Conservation (phyloP, 1,284 basidiomycete species). For the Cutaneotrichosporon cutaneum region DNA sequence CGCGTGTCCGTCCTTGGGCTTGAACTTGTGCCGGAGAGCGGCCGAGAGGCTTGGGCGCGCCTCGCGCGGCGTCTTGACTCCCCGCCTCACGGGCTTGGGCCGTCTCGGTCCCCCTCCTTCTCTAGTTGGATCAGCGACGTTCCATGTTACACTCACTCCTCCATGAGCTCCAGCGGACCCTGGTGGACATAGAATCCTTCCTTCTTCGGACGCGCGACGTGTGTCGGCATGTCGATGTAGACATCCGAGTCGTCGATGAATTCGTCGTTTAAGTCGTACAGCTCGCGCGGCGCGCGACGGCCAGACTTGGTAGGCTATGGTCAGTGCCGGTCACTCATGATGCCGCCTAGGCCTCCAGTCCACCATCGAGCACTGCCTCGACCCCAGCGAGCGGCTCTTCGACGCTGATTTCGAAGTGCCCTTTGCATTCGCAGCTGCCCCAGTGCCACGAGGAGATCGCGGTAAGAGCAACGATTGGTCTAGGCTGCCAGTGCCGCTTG, state of each 20-base stretch:
- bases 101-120: background rate
- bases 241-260: conserved; percentile 98
- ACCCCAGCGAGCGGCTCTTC: no score
- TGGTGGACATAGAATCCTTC: conserved; percentile 90
- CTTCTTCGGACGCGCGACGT: conserved; percentile 88
- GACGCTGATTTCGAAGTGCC: no score
- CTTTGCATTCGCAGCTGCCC: no score
- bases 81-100: conserved; percentile 17
- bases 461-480: no score
- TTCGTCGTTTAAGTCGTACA: conserved; percentile 85
- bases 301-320: conserved; percentile 6
- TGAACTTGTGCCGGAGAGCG: conserved; percentile 11
- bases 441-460: no score
- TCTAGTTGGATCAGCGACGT: background rate
- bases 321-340: no score
- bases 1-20: conserved; percentile 2
- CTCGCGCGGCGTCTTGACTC: conserved; percentile 19
- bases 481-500: no score
- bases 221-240: conserved; percentile 81
- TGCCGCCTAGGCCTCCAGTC: no score
- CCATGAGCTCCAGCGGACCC: conserved; percentile 73
- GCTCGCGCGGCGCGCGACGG: conserved; percentile 57
- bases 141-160: conserved; percentile 33
- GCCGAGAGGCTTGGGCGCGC: conserved; percentile 19
- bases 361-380: no score